Conservation (phyloP, 2,329 filamentous ascomycete species). For the Blastomyces silverae region DNA sequence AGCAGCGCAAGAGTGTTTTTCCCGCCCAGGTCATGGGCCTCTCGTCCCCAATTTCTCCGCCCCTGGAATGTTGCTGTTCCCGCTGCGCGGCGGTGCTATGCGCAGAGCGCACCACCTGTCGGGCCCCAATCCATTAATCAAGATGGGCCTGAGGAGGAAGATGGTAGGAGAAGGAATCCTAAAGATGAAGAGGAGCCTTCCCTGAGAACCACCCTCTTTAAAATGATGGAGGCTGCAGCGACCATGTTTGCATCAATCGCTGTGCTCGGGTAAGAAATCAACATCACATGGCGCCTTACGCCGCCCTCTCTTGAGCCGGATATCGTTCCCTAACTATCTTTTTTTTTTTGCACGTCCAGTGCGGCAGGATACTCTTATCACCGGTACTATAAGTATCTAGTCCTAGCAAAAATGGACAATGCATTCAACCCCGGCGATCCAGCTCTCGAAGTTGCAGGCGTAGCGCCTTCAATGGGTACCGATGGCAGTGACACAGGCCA, state of each 20-base stretch:
- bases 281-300: background rate
- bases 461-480: conserved; percentile 34
- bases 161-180: conserved; percentile 24
- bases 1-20: conserved; percentile 12
- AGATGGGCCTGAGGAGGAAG: conserved; percentile 30
- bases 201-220: conserved; percentile 42
- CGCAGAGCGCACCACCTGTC: conserved; percentile 18
- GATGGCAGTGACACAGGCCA: conserved; percentile 48
- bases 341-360: conserved; percentile 21
- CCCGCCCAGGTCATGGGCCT: conserved; percentile 12
- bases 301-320: conserved; percentile 44
- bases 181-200: conserved; percentile 27
- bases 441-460: conserved; percentile 70
- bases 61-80: conserved; percentile 12
- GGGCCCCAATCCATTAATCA: conserved; percentile 20
- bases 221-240: conserved; percentile 66
- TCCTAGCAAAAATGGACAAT: conserved; percentile 85
- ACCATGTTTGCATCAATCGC: conserved; percentile 70
- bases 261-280: conserved; percentile 53
- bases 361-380: conserved; percentile 71
- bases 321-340: conserved; percentile 11
- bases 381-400: conserved; percentile 78
- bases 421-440: conserved; percentile 91
- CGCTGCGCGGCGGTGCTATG: conserved; percentile 17
- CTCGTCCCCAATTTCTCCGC: conserved; percentile 13